Conservation (phyloP, 495 filamentous ascomycete species). For the Cenococcum geophilum region DNA sequence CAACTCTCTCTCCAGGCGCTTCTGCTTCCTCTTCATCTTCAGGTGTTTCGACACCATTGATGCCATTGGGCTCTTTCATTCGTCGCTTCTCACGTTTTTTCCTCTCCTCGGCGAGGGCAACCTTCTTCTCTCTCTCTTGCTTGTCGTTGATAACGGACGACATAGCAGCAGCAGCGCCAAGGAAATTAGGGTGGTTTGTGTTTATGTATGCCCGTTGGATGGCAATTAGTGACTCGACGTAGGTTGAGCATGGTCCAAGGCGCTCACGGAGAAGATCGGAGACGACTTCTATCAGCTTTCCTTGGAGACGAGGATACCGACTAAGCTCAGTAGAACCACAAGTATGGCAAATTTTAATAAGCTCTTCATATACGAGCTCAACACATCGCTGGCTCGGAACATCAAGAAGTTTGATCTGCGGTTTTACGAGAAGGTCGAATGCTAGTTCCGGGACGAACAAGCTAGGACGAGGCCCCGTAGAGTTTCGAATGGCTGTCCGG, state of each 20-base stretch:
- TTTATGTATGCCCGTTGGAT: conserved; percentile 99
- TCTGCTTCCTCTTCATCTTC: conserved; percentile 66
- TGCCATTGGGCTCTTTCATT: conserved; percentile 65
- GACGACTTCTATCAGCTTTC: conserved; percentile 95
- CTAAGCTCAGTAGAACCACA: conserved; percentile 92
- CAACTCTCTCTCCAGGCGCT: conserved; percentile 38
- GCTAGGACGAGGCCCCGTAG: conserved; percentile 89
- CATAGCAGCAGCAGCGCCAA: conserved; percentile 97
- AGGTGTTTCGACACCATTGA: conserved; percentile 66
- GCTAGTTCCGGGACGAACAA: conserved; percentile 96
- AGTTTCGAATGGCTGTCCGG: conserved; percentile 95
- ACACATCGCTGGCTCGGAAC: conserved; percentile 95
- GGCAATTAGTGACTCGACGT: conserved; percentile 92
- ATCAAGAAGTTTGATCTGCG: conserved; percentile 95
- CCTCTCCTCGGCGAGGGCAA: conserved; percentile 70
- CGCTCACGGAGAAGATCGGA: conserved; percentile 92
- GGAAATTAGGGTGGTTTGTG: conserved; percentile 98
- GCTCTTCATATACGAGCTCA: conserved; percentile 95
- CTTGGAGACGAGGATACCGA: conserved; percentile 88
- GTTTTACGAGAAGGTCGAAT: conserved; percentile 95
- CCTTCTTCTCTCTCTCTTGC: conserved; percentile 86
- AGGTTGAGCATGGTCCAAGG: conserved; percentile 76
- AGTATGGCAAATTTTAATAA: conserved; percentile 99
- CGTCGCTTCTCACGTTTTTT: conserved; percentile 75
- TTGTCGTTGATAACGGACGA: conserved; percentile 87